A percentile compares a stretch with the other conserved stretches of the same genome.
Evolutionary conservation across 306 rosid genomes (phyloP).

Genomic region (Glycine soja): DNA sequence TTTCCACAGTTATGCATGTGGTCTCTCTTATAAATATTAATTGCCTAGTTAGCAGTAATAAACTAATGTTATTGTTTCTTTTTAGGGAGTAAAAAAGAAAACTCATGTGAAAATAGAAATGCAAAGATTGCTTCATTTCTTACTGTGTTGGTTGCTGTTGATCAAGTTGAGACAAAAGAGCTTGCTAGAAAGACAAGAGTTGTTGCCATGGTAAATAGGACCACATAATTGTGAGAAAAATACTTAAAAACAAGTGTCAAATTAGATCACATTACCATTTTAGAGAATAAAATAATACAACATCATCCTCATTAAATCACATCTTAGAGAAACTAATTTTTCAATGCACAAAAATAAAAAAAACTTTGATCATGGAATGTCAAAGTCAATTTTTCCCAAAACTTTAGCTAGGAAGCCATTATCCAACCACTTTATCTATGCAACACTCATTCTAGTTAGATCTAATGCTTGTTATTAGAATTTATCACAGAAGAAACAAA

Average conservation of each 20-base stretch:
- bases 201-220: constrained; percentile 55
- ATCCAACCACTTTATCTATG: constrained; percentile 21
- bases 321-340: not conserved
- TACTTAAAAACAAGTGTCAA: constrained; percentile 6
- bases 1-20: too few species aligned
- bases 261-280: not conserved
- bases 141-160: constrained; percentile 74
- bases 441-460: constrained; percentile 5
- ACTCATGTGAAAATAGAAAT: constrained; percentile 24
- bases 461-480: constrained; percentile 4
- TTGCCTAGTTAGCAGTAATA: constrained; percentile 6
- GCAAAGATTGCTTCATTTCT: constrained; percentile 51
- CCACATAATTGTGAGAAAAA: constrained; percentile 34
- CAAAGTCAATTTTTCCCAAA: not conserved
- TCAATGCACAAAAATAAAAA: not conserved
- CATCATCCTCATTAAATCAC: constrained; percentile 15
- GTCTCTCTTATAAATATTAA: too few species aligned
- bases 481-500: constrained; percentile 26
- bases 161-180: constrained; percentile 69
- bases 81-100: constrained; percentile 5
- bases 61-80: constrained; percentile 16
- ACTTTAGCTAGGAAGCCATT: constrained; percentile 15
- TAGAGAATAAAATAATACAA: constrained; percentile 34
- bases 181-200: constrained; percentile 70
- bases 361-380: constrained; percentile 8